phyloP scores from a whole-genome alignment of 208 protist species.

The Trypanosoma platydactyli region DNA sequence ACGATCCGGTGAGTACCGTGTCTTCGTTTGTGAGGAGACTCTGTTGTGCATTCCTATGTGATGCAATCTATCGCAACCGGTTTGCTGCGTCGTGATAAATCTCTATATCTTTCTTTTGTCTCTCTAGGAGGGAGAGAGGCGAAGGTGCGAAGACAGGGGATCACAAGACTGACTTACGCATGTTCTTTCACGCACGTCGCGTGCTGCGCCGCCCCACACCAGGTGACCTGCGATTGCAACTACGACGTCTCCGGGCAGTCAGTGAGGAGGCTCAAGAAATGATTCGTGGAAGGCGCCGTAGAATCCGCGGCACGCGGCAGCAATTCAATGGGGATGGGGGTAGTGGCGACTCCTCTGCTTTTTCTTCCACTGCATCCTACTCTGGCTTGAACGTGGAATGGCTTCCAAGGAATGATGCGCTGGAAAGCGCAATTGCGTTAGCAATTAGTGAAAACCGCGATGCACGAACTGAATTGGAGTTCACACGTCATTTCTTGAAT shows the following conservation, averaged over 20 bases:
- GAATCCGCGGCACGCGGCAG: not conserved
- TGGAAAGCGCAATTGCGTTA: constrained; percentile 81
- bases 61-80: no score
- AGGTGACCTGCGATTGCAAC: constrained; percentile 14
- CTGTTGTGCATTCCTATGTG: no score
- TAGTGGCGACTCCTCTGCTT: not conserved
- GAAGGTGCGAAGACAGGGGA: not conserved
- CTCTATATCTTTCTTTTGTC: no score
- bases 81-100: no score
- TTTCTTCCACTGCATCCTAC: constrained; percentile 9
- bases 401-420: constrained; percentile 63
- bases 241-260: constrained; percentile 21
- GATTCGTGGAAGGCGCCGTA: constrained; percentile 5
- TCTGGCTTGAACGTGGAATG: constrained; percentile 25
- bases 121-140: no score
- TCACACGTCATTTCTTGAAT: constrained; percentile 73
- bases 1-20: no score
- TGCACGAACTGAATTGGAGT: constrained; percentile 77
- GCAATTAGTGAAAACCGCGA: constrained; percentile 74
- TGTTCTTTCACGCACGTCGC: constrained; percentile 9
- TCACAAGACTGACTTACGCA: not conserved
- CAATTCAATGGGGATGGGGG: not conserved
- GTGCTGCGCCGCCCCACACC: constrained; percentile 16
- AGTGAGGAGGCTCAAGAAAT: constrained; percentile 7
- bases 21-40: no score